Evolutionary conservation across 2,329 filamentous ascomycete genomes (phyloP).

Genomic region (Xylariales sp.): DNA sequence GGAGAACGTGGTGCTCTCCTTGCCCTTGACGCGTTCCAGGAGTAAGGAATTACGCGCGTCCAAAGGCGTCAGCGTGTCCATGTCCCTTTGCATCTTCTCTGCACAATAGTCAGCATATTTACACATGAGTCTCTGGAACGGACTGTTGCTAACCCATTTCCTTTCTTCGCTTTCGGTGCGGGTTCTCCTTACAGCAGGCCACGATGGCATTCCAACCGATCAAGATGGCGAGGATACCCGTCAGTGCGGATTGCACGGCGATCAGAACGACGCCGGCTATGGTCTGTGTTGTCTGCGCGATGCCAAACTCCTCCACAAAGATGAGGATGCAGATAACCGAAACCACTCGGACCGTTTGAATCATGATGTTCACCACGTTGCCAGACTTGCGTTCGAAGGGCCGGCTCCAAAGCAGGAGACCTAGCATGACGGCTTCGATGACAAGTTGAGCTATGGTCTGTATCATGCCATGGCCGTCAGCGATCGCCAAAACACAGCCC

Average conservation of each 20-base stretch:
- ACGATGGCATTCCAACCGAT: conserved; percentile 87
- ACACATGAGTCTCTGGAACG: background rate
- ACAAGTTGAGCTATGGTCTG: conserved; percentile 77
- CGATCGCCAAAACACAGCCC: conserved; percentile 78
- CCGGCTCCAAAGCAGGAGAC: conserved; percentile 74
- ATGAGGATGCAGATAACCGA: conserved; percentile 86
- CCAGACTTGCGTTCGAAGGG: conserved; percentile 83
- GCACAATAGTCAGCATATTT: conserved; percentile 19
- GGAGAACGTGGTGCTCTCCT: conserved; percentile 37
- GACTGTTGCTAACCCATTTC: conserved; percentile 66
- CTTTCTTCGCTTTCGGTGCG: conserved; percentile 83
- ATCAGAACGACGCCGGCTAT: conserved; percentile 91
- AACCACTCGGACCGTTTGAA: conserved; percentile 82
- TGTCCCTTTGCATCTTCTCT: conserved; percentile 74
- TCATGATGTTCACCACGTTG: conserved; percentile 90
- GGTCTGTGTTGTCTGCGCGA: conserved; percentile 88
- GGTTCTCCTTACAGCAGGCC: conserved; percentile 79
- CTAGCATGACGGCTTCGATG: conserved; percentile 75
- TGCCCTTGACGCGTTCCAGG: conserved; percentile 48
- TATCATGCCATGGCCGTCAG: conserved; percentile 76
- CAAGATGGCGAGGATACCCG: conserved; percentile 76
- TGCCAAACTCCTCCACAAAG: conserved; percentile 89
- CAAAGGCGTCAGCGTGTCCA: conserved; percentile 79
- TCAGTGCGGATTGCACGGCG: conserved; percentile 81
- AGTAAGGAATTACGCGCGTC: conserved; percentile 85